These are phyloP conservation scores for Gossypium lobatum DNA, from an alignment of 441 rosid genomes.

Conservation along the genomic window DNA sequence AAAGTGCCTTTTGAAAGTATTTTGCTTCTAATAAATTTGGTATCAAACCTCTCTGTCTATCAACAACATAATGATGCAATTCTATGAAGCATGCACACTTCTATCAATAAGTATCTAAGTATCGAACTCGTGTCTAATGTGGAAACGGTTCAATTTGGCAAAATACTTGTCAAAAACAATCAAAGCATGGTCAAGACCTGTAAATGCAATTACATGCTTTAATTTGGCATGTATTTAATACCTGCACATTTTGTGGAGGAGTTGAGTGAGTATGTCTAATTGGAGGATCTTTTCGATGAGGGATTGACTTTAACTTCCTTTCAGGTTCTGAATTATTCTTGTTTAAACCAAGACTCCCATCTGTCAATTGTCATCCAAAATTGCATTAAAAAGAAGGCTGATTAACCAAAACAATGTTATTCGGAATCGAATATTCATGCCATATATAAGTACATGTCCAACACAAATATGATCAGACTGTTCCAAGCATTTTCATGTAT, in stretches of 20 bases:
- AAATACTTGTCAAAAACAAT: too few species aligned
- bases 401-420: slow-evolving; percentile 9
- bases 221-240: neutral
- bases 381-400: slow-evolving; percentile 4
- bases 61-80: slow-evolving; percentile 19
- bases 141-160: too few species aligned
- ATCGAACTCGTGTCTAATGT: too few species aligned
- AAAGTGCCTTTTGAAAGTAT: too few species aligned
- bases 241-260: slow-evolving; percentile 33
- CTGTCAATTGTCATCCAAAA: slow-evolving; percentile 24
- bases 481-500: neutral
- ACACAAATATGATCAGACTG: too few species aligned
- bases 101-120: too few species aligned
- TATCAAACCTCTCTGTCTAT: neutral
- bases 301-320: slow-evolving; percentile 45
- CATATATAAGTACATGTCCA: too few species aligned
- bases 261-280: slow-evolving; percentile 40
- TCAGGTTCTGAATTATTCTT: slow-evolving; percentile 68
- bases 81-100: neutral
- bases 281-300: slow-evolving; percentile 47
- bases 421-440: neutral
- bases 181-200: too few species aligned
- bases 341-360: slow-evolving; percentile 73
- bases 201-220: neutral
- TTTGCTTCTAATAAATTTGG: neutral